A percentile compares a stretch with the other conserved stretches of the same genome.
Conservation (phyloP, 1,284 basidiomycete genomes). For the Schizophyllum amplum region DNA sequence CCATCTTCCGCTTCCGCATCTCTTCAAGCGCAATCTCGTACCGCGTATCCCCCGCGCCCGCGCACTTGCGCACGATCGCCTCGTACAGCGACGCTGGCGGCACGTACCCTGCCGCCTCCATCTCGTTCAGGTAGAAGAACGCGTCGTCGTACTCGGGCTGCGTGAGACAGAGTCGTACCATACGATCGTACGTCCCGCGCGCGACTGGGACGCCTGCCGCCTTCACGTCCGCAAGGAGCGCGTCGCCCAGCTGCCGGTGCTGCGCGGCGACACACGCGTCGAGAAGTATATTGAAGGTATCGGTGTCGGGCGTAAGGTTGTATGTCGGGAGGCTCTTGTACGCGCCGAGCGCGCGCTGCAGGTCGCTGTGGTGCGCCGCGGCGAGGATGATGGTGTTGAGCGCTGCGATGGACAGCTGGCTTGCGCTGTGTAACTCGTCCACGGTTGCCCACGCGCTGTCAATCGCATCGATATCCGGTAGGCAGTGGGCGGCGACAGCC, state of each 20-base stretch:
- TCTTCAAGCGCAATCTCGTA: constrained; percentile 65
- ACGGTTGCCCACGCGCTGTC: constrained; percentile 62
- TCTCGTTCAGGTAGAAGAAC: constrained; percentile 83
- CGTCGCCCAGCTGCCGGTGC: constrained; percentile 55
- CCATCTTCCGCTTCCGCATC: constrained; percentile 34
- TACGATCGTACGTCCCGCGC: constrained; percentile 51
- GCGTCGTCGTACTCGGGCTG: constrained; percentile 76
- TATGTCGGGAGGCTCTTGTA: constrained; percentile 61
- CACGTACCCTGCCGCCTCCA: constrained; percentile 56
- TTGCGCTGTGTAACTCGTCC: constrained; percentile 49
- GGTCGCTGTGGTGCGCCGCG: constrained; percentile 50
- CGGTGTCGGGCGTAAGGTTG: constrained; percentile 45
- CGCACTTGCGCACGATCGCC: constrained; percentile 52
- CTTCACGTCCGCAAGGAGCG: constrained; percentile 56
- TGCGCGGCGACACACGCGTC: constrained; percentile 48
- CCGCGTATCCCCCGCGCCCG: constrained; percentile 48
- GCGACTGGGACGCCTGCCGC: constrained; percentile 45
- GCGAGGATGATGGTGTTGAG: constrained; percentile 66
- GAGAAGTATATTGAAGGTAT: constrained; percentile 68
- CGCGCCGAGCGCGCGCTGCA: constrained; percentile 71
- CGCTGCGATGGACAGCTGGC: constrained; percentile 45
- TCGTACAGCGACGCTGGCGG: constrained; percentile 57
- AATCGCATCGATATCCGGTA: constrained; percentile 40
- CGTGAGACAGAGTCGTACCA: constrained; percentile 64
- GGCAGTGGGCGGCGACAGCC: constrained; percentile 45